phyloP scores from a whole-genome alignment of 345 rosid genomes.

The Pelargonium nanum region DNA sequence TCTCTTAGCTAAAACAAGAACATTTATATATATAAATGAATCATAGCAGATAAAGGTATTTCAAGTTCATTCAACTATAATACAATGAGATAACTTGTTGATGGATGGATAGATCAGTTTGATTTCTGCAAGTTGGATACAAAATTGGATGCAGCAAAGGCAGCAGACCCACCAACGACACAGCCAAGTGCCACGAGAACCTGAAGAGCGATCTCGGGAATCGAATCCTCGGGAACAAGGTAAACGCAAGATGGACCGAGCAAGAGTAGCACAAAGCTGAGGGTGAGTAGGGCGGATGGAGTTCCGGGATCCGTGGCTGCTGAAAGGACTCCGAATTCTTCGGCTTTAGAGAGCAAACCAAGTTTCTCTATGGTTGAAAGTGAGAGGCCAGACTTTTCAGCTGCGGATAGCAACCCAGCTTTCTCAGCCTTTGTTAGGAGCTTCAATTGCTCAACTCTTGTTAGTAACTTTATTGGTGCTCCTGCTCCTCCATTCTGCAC shows the following conservation, averaged over 20 bases:
- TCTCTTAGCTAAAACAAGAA: too few relatives aligned
- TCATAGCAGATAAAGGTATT: too few relatives aligned
- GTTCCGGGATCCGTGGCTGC: constrained; percentile 80
- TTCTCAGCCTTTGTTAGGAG: constrained; percentile 83
- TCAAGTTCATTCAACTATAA: too few relatives aligned
- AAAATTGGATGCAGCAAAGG: constrained; percentile 73
- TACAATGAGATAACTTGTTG: too few relatives aligned
- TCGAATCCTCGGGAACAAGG: constrained; percentile 73
- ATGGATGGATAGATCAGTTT: constrained; percentile 24
- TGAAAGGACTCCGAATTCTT: constrained; percentile 75
- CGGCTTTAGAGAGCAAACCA: constrained; percentile 86
- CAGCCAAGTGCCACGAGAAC: constrained; percentile 38
- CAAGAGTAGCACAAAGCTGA: constrained; percentile 62
- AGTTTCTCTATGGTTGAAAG: constrained; percentile 80
- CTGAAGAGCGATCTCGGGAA: constrained; percentile 61
- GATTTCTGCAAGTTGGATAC: constrained; percentile 78
- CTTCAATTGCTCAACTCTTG: constrained; percentile 87
- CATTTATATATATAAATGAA: too few relatives aligned
- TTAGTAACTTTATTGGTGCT: constrained; percentile 60
- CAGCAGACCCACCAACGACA: constrained; percentile 75
- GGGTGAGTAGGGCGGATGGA: constrained; percentile 43
- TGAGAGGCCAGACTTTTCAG: constrained; percentile 80
- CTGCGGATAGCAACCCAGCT: constrained; percentile 79
- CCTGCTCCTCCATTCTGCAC: constrained; percentile 4
- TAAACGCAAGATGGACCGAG: constrained; percentile 72